Base-by-base conservation (phyloP, 352 stramenopile genomes). In the Pythium periplocum region DNA sequence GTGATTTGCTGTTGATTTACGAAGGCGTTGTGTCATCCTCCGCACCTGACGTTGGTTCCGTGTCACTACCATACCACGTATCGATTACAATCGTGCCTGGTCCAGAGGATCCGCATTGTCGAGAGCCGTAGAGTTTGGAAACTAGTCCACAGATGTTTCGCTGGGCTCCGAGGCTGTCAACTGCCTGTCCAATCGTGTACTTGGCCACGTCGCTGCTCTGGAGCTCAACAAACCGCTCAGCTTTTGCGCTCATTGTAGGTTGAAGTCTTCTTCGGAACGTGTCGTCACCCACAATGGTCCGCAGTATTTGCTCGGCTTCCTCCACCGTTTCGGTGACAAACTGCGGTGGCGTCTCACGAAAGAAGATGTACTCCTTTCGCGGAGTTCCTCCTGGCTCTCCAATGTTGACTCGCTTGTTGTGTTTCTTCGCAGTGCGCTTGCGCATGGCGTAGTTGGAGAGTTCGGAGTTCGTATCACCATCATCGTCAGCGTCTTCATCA, bases 351-450 rank as follows among this genome's bases (percentile, higher is more conserved):
- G 80, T 93, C 61, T 90, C 78, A 42, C 80, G 74, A 59, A 89
- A 93, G 60, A 93, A 93, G 38, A 90, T 71, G 55, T 90, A 91
- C 59, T 93, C 78, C 61, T 90, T 91, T 6, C 72, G 90, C 9
- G 78, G 78, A 42, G 77, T 93, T 40, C 57, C 49, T 2, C 79
- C 79, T 9, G 71, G 60, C 40, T 83, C 66, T 10, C 79, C 83
- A 9, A 88, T 59, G 33, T 59, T 64, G 1, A 93, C 79, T n/a
- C 62, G 73, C 55, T 89, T 93, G 12, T 54, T 45, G 40, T 72
- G 60, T n/a, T 64, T 68, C 17, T 59, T 67, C 4, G 62, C 68
- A 3, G 57, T 53, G 8, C 73, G 74, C 62, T 89, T 87, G 4
- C 54, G 62, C 31, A 66, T 53, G n/a, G 79, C 77, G 44, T 86